Percentiles rank a stretch among this genome's conserved stretches.
phyloP scores from a whole-genome alignment of 1,284 basidiomycete genomes.

The Pterulicium gracile region DNA sequence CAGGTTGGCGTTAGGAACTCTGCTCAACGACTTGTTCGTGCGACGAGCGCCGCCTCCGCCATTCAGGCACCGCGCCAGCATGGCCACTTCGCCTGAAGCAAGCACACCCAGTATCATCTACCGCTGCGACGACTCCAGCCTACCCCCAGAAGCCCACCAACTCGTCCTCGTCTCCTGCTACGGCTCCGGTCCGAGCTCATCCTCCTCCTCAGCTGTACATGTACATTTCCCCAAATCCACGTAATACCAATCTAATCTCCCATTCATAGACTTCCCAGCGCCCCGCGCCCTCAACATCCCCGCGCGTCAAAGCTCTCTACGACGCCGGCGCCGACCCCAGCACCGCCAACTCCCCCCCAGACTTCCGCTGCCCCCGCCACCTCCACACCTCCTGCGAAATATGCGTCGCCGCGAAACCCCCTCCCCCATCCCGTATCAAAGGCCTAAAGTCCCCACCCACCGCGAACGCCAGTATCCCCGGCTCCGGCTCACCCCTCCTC shows the following conservation, averaged over 20 bases:
- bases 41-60: conserved; percentile 49
- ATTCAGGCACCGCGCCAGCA: conserved; percentile 31
- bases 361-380: conserved; percentile 60
- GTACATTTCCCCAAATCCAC: too few relatives aligned
- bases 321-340: conserved; percentile 49
- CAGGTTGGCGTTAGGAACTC: conserved; percentile 55
- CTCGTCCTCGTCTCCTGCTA: too few relatives aligned
- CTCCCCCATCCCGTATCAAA: conserved; percentile 19
- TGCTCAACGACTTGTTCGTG: conserved; percentile 72
- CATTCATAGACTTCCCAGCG: neutral
- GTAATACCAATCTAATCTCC: neutral
- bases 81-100: conserved; percentile 14
- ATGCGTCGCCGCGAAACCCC: conserved; percentile 48
- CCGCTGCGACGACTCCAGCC: too few relatives aligned
- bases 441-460: conserved; percentile 10
- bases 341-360: conserved; percentile 51
- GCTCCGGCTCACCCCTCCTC: too few relatives aligned
- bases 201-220: too few relatives aligned
- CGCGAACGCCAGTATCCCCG: conserved; percentile 3
- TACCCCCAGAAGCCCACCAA: too few relatives aligned
- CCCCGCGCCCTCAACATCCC: conserved; percentile 15
- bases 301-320: conserved; percentile 42
- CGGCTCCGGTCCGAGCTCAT: too few relatives aligned
- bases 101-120: too few relatives aligned
- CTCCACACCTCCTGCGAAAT: conserved; percentile 62